A percentile compares a stretch with the other conserved stretches of the same genome.
Evolutionary conservation across 2,329 filamentous ascomycete species (phyloP).

Genomic region (Alternaria consortialis): DNA sequence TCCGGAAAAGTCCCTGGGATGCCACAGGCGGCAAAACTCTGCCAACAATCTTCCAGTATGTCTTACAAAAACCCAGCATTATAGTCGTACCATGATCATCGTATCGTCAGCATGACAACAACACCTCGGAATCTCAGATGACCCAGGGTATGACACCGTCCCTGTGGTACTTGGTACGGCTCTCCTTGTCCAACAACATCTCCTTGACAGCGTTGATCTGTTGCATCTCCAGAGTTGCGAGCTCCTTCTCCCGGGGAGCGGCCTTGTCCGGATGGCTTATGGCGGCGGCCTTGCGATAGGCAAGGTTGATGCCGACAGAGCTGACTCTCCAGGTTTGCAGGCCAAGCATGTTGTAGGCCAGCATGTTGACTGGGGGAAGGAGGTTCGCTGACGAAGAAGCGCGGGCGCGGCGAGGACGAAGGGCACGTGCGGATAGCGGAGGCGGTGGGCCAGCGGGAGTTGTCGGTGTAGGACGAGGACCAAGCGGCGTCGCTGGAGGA

Average conservation of each 20-base stretch:
- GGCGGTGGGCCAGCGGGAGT: slow-evolving; percentile 5
- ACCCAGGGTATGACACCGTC: slow-evolving; percentile 21
- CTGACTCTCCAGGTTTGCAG: slow-evolving; percentile 24
- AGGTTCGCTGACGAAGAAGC: neutral
- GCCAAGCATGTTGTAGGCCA: slow-evolving; percentile 29
- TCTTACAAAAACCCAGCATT: neutral
- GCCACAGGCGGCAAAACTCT: slow-evolving; percentile 5
- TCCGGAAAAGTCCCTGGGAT: neutral
- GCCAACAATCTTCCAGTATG: neutral
- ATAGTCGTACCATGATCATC: neutral
- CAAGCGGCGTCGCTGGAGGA: neutral
- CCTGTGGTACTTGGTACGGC: slow-evolving; percentile 22
- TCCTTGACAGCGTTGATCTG: slow-evolving; percentile 37
- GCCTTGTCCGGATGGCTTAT: slow-evolving; percentile 36
- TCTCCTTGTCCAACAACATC: slow-evolving; percentile 24
- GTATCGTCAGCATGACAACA: neutral
- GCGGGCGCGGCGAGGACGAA: slow-evolving; percentile 1
- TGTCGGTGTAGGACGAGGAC: slow-evolving; percentile 2
- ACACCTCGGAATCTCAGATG: neutral
- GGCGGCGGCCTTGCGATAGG: slow-evolving; percentile 27
- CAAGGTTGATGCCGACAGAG: slow-evolving; percentile 21
- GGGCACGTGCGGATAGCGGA: neutral
- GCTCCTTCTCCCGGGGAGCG: slow-evolving; percentile 13
- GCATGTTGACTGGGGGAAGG: slow-evolving; percentile 21
- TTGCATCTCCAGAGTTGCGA: slow-evolving; percentile 34